Evolutionary conservation across 2,329 filamentous ascomycete species (phyloP).

Genomic region (Sphaceloma murrayae): DNA sequence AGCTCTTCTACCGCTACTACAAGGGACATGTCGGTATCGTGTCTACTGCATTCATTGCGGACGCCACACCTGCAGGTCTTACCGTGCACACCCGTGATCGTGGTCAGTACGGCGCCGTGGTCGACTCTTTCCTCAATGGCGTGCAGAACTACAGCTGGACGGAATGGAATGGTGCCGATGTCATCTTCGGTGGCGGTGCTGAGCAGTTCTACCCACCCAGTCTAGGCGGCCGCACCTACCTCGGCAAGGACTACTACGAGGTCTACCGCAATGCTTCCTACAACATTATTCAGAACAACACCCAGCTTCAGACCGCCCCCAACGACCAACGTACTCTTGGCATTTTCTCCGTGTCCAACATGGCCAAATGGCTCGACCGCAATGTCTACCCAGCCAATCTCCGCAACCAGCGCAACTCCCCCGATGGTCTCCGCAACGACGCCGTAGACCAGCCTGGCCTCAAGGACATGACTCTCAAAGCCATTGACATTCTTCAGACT

Average conservation of each 20-base stretch:
- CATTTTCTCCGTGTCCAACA: conserved; percentile 64
- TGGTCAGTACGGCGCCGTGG: conserved; percentile 57
- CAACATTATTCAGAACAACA: conserved; percentile 63
- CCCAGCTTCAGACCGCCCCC: conserved; percentile 50
- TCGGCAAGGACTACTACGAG: conserved; percentile 61
- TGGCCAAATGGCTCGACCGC: conserved; percentile 79
- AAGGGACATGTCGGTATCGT: conserved; percentile 54
- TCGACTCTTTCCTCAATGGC: conserved; percentile 68
- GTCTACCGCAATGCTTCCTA: conserved; percentile 65
- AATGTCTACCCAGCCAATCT: conserved; percentile 70
- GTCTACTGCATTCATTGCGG: conserved; percentile 70
- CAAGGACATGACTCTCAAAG: conserved; percentile 85
- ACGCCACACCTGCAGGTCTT: conserved; percentile 71
- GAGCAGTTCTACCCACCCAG: conserved; percentile 60
- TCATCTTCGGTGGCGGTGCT: conserved; percentile 72
- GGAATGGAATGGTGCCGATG: conserved; percentile 62
- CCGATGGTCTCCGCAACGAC: conserved; percentile 52
- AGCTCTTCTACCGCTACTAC: conserved; percentile 63
- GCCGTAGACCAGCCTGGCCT: conserved; percentile 71
- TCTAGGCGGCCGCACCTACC: conserved; percentile 44
- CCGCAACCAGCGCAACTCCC: conserved; percentile 55
- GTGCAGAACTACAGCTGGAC: conserved; percentile 76
- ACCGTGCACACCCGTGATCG: conserved; percentile 64
- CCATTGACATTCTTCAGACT: conserved; percentile 64
- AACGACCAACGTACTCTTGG: conserved; percentile 59